A percentile compares a stretch with the other conserved stretches of the same genome.
Evolutionary conservation across 345 rosid species (phyloP).

Genomic region (Salix koriyanagi): DNA sequence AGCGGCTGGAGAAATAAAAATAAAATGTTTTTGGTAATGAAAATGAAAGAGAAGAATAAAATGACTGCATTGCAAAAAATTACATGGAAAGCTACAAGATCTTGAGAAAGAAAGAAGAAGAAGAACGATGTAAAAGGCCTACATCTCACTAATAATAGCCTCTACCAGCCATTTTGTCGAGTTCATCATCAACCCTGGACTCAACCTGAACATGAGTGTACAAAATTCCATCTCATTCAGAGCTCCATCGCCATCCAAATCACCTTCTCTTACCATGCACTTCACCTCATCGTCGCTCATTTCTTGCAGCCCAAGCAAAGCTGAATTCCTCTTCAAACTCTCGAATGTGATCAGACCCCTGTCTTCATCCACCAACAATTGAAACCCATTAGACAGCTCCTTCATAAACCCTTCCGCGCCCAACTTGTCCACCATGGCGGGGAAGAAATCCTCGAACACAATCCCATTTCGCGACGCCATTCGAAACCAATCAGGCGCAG

Average conservation of each 20-base stretch:
- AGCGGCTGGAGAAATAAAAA: no score
- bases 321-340: slow-evolving; percentile 50
- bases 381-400: slow-evolving; percentile 52
- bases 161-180: slow-evolving; percentile 35
- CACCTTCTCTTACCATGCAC: slow-evolving; percentile 56
- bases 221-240: slow-evolving; percentile 52
- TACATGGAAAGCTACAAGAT: background rate
- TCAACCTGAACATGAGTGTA: slow-evolving; percentile 57
- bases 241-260: slow-evolving; percentile 54
- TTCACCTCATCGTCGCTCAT: slow-evolving; percentile 48
- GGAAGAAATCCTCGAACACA: slow-evolving; percentile 53
- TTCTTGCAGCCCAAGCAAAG: slow-evolving; percentile 37
- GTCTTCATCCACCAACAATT: slow-evolving; percentile 42
- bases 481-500: background rate
- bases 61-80: background rate
- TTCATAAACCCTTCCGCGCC: slow-evolving; percentile 57
- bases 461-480: slow-evolving; percentile 32
- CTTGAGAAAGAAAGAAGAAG: background rate
- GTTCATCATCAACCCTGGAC: slow-evolving; percentile 47
- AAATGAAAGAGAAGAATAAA: background rate
- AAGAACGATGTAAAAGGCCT: background rate
- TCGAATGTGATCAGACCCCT: slow-evolving; percentile 45
- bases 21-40: background rate
- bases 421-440: slow-evolving; percentile 50
- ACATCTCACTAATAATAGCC: slow-evolving; percentile 27